Base-by-base conservation (phyloP, 805 yeast genomes). In the Nakazawaea sp. region DNA sequence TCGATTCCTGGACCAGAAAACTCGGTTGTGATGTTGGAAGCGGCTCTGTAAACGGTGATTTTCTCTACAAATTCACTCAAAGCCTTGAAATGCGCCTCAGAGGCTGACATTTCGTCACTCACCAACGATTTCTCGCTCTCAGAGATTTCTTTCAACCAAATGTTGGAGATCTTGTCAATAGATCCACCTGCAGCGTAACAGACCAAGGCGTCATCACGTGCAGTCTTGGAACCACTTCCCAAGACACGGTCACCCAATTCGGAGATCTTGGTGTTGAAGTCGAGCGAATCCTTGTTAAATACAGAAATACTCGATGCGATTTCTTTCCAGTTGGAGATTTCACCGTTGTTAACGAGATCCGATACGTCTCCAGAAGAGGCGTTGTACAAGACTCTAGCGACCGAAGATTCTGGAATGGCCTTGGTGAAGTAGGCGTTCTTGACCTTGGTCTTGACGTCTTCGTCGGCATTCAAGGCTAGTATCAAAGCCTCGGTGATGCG, bases 11-110 rank as follows among this genome's bases (percentile, higher is more conserved):
- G 64, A 9, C 70, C 65, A 1, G 64, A 46, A 27, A 64, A 50
- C 12, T 54, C 54, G 2, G 66, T 61, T 11, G 35, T 24, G 18
- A 43, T 48, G 33, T 61, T 61, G 25, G 70, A 53, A 29, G 71
- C 64, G 20, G 81, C 66, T 49, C 82, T 70, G 56, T 78, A 88
- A 18, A 84, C 81, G 26, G 87, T 74, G 43, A 89, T 72, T 59
- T 89, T 89, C 56, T 85, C 95, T 36, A 86, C 82, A 53, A 88
- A 81, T 50, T 76, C 81, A 36, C 81, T 80, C 55, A 90, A 66
- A 7, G 96, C 82, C 47, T 75, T 82, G 47, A 82, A 78, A 51
- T 87, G 87, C 17, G 96, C 95, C 45, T 82, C 92, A 38, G 82
- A 81, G 1, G 86, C 77, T 3, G 95, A 73, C 27, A 64, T 45